Percentiles rank a stretch among this genome's conserved stretches.
phyloP scores from a whole-genome alignment of 495 filamentous ascomycete genomes.

The Darksidea phi region DNA sequence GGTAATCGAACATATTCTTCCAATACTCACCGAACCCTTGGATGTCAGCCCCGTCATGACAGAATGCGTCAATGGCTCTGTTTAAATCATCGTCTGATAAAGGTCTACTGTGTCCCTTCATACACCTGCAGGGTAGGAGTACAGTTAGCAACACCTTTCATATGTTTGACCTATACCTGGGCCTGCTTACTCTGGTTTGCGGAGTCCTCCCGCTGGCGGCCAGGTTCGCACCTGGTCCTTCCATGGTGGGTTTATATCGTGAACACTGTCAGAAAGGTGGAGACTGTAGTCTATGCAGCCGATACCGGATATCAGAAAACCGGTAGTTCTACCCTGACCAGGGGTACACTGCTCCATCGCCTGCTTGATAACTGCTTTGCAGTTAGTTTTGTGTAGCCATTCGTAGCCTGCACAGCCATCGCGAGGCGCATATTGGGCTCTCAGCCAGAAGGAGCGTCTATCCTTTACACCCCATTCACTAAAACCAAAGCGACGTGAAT shows the following conservation, averaged over 20 bases:
- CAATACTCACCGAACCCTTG: not conserved
- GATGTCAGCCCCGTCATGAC: not conserved
- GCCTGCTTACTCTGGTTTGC: not conserved
- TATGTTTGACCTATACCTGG: not conserved
- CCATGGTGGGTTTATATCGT: not conserved
- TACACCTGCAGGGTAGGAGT: not conserved
- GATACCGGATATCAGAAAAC: not conserved
- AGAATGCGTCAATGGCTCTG: not conserved
- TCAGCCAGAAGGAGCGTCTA: not conserved
- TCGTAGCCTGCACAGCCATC: not conserved
- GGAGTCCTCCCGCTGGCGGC: not conserved
- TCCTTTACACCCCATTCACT: not conserved
- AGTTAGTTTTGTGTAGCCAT: not conserved
- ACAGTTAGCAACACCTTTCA: not conserved
- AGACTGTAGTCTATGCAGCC: not conserved
- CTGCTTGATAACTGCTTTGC: conserved; percentile 1
- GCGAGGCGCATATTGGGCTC: not conserved
- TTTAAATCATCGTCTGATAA: not conserved
- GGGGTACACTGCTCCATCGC: not conserved
- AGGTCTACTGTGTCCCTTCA: not conserved
- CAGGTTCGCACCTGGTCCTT: not conserved
- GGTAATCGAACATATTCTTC: not conserved
- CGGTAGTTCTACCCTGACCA: not conserved
- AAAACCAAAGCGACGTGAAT: not conserved
- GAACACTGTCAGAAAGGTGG: not conserved